Conservation (phyloP, 805 yeast species). For the Sugiyamaella valdiviana region DNA sequence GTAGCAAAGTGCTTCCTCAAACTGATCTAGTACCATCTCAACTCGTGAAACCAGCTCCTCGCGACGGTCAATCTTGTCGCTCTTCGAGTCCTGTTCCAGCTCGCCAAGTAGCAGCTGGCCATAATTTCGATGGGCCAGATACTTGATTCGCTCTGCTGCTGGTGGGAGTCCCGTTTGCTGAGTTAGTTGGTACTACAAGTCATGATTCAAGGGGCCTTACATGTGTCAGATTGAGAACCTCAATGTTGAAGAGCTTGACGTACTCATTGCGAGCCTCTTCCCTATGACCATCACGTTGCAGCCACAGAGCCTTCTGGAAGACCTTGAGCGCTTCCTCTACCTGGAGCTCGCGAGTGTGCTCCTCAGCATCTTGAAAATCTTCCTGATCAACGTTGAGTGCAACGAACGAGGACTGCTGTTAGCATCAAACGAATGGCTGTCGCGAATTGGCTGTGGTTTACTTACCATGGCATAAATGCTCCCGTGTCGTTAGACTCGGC, state of each 20-base stretch:
- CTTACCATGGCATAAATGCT: not conserved
- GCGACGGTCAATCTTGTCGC: slow-evolving; percentile 25
- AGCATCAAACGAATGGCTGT: not conserved
- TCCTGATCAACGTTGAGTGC: slow-evolving; percentile 82
- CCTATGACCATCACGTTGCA: slow-evolving; percentile 48
- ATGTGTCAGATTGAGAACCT: slow-evolving; percentile 43
- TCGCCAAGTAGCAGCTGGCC: slow-evolving; percentile 60
- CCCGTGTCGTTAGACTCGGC: too few species aligned
- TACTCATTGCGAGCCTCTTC: slow-evolving; percentile 50
- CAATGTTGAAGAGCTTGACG: slow-evolving; percentile 57
- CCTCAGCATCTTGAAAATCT: slow-evolving; percentile 62
- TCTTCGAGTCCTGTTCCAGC: slow-evolving; percentile 23
- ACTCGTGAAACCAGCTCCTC: slow-evolving; percentile 31
- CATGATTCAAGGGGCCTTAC: slow-evolving; percentile 8
- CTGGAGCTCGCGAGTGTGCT: slow-evolving; percentile 86
- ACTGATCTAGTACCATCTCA: slow-evolving; percentile 49
- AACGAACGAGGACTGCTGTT: slow-evolving; percentile 54
- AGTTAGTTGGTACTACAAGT: not conserved
- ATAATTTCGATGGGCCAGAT: slow-evolving; percentile 72
- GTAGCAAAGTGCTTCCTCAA: slow-evolving; percentile 48
- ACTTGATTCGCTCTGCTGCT: slow-evolving; percentile 64
- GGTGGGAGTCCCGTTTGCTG: slow-evolving; percentile 46
- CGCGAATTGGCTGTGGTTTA: not conserved
- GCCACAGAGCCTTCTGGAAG: slow-evolving; percentile 62
- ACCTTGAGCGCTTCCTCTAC: slow-evolving; percentile 75